Evolutionary conservation across 768 basidiomycete genomes (phyloP).

Genomic region (Collybia sordida): DNA sequence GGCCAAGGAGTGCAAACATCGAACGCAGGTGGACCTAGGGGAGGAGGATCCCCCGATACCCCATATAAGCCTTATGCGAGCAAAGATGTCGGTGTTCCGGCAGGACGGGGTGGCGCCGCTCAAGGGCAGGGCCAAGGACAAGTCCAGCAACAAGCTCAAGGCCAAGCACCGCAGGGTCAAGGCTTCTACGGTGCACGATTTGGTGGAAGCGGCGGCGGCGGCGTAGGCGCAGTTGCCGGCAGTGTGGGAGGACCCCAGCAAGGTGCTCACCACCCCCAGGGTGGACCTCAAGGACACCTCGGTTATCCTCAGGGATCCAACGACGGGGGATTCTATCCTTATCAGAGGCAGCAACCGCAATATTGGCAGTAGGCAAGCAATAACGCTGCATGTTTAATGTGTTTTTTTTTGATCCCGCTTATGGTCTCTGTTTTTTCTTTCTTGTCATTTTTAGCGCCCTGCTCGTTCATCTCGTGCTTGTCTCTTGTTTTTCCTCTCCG

Average conservation of each 20-base stretch:
- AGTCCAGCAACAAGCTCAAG: constrained; percentile 53
- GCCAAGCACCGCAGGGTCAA: constrained; percentile 51
- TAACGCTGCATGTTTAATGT: not conserved
- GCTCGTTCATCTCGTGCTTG: constrained; percentile 1
- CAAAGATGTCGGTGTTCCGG: constrained; percentile 59
- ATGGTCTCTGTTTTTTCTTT: constrained; percentile 4
- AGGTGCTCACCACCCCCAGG: constrained; percentile 40
- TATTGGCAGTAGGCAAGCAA: constrained; percentile 55
- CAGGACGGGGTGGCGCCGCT: constrained; percentile 42
- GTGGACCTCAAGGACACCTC: constrained; percentile 54
- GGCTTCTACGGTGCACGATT: constrained; percentile 51
- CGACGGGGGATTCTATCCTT: constrained; percentile 70
- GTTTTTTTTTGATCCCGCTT: constrained; percentile 9
- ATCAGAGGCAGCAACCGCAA: constrained; percentile 64
- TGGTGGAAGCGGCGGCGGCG: constrained; percentile 34
- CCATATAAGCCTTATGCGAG: constrained; percentile 75
- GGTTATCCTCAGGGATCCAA: constrained; percentile 65
- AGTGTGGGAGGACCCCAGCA: constrained; percentile 42
- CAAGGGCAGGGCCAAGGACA: constrained; percentile 45
- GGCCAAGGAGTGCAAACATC: constrained; percentile 34
- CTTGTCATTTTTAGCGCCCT: constrained; percentile 4
- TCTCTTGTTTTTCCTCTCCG: constrained; percentile 10
- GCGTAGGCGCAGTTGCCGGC: constrained; percentile 34
- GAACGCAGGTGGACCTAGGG: constrained; percentile 46
- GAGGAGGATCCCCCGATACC: constrained; percentile 65